Base-by-base conservation (phyloP, 768 basidiomycete genomes). In the Cyclocybe aegerita region DNA sequence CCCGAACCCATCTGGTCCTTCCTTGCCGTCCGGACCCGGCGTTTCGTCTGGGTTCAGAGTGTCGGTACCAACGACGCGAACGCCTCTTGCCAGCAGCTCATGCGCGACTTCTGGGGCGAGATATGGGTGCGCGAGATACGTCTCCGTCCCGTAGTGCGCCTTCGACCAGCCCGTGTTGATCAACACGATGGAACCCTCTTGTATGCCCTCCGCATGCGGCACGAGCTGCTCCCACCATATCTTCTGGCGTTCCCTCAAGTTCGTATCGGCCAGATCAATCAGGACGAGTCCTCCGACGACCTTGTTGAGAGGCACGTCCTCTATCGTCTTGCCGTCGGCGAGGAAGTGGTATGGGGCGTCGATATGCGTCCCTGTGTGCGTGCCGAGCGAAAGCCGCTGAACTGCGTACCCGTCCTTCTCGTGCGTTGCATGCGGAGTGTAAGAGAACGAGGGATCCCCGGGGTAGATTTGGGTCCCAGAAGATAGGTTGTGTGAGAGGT, bases 361-460 rank as follows among this genome's bases (percentile, higher is more conserved):
- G 64, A 90, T 74, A 68, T 91, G 89, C 2, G 89, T 90, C 40
- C 88, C 89, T 1, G 84, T 83, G 60, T 90, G 89, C 1, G 88
- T 81, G 4, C 84, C 78, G 15, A 89, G 58, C 23, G 77, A 69
- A 43, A 91, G 66, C 0, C 70, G 60, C 53, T 76, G 76, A 9
- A 86, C 77, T 43, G 69, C 75, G 59, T 74, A 79, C 34, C 79
- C 79, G 48, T 83, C 73, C 48, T 69, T 61, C 4, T 62, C 49
- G 48, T 83, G 63, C 9, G 74, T 72, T 30, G 74, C 59, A 43
- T 64, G 63, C 15, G 70, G 72, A 11, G 56, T 61, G 48, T 69
- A 73, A 14, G 52, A 54, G 63, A 80, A 83, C 10, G 54, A 43
- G 1, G 81, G 81, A 58, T 86, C 83, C 1, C 79, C 80, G 1